Evolutionary conservation across 192 early-diverging fungal species (phyloP).

Genomic region (Backusella luteola): DNA sequence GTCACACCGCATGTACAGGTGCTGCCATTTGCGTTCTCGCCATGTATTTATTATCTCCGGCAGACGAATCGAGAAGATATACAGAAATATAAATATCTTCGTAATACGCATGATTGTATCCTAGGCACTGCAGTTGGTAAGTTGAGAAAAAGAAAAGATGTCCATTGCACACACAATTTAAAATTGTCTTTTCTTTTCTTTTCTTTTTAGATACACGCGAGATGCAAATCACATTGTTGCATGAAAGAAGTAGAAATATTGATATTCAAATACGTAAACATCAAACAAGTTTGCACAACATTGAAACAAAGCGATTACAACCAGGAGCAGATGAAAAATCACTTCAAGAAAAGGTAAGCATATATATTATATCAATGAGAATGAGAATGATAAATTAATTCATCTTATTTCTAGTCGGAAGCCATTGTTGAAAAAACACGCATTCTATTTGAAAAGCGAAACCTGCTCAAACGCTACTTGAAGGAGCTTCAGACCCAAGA

Average conservation of each 20-base stretch:
- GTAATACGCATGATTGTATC: slow-evolving; percentile 42
- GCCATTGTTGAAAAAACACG: slow-evolving; percentile 56
- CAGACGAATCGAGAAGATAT: slow-evolving; percentile 36
- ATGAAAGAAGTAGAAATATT: slow-evolving; percentile 54
- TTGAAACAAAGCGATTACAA: slow-evolving; percentile 42
- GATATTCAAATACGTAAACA: slow-evolving; percentile 56
- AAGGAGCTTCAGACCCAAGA: slow-evolving; percentile 20
- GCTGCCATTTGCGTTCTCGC: slow-evolving; percentile 59
- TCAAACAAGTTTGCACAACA: slow-evolving; percentile 43
- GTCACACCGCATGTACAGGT: slow-evolving; percentile 39
- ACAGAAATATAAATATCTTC: slow-evolving; percentile 32
- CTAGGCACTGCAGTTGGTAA: slow-evolving; percentile 40
- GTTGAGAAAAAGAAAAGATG: not conserved
- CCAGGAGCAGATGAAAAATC: slow-evolving; percentile 4
- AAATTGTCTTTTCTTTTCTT: no score
- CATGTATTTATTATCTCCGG: slow-evolving; percentile 53
- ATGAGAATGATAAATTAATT: not conserved
- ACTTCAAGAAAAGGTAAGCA: slow-evolving; percentile 1
- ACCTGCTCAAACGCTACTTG: slow-evolving; percentile 45
- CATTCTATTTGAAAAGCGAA: slow-evolving; percentile 61
- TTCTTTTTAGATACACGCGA: slow-evolving; percentile 44
- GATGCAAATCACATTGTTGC: slow-evolving; percentile 55
- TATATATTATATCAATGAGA: not conserved
- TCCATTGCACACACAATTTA: not conserved
- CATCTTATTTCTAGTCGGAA: slow-evolving; percentile 35